Evolutionary conservation across 495 filamentous ascomycete genomes (phyloP), one percentile per base, ranked within the genome.

Genomic region (Collariella sp.): DNA sequence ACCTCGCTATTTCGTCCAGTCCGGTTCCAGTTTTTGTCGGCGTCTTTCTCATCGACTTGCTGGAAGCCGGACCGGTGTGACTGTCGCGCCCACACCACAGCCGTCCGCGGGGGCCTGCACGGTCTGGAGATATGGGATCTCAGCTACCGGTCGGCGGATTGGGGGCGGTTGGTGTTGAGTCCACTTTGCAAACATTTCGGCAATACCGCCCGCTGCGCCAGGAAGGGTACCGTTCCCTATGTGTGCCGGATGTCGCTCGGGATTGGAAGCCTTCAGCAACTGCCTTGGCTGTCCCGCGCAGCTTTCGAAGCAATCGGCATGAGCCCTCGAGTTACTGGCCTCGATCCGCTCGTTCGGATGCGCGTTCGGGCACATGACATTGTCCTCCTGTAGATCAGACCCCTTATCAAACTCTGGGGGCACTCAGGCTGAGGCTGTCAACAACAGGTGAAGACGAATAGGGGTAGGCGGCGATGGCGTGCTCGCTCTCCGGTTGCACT

Each of bases 1-100:
- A 46, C 45, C n/a, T 54, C 35, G 51, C 43, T 46, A 20, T 16
- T 15, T 38, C 2, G 34, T 18, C 51, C 51, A 54, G 33, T 46
- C 34, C 34, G 34, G 19, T 29, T 24, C 24, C 50, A 41, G 22
- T 24, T 31, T 41, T 23, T 22, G 9, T 52, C 16, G 35, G 22
- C 19, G 33, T 6, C 42, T 33, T 20, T 39, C 43, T 40, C 51
- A 54, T 46, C 51, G 51, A 54, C 23, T 18, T 19, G 38, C 34
- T 40, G 35, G 3, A 16, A 46, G 33, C 1, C 11, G 11, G 34
- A 54, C 51, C 51, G 51, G 51, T 54, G 51, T 54, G 51, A 54
- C 12, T 26, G 4, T 19, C 22, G 18, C 11, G 12, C 29, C 46
- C 42, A 29, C 23, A 52, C 39, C 39, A 52, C 18, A 42, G 12